Base-by-base conservation (phyloP, 1,139 yeast species). In the Magnusiomyces sp. region DNA sequence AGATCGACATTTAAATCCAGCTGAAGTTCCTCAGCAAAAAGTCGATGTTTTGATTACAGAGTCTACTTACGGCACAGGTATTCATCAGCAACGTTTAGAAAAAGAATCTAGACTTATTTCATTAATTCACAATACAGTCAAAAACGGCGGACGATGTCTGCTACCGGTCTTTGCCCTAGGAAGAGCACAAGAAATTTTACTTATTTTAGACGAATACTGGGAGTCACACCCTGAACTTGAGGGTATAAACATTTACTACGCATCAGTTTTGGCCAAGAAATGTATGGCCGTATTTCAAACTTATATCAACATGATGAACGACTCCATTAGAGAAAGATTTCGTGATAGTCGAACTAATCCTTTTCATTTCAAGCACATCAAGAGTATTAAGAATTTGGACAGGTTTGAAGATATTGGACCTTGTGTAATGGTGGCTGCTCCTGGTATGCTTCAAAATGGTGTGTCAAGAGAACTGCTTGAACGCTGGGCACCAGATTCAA, bases 211-310 rank as follows among this genome's bases (percentile, higher is more conserved):
- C 62, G 98, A 92, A 62, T 92, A 90, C 66, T 92, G 99, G 99
- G 76, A 81, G 23, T 72, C 77, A 48, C 84, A 92, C 62, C 81
- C 83, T 37, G 96, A 92, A 53, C 72, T 92, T 48, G 95, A 92
- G 50, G 77, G 79, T 51, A 79, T 88, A 29, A 89, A 83, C 58
- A 82, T 92, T 46, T 92, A 81, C 65, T 92, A 87, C 66, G 97
- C 97, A 1, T 90, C 97, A 1, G 82, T 87, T 47, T 75, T 94
- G 60, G 98, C 98, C 1, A 81, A 89, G 59, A 92, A 89, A 64
- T 94, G 98, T 75, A 83, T 92, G 86, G 95, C 96, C 0, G 98
- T 92, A 2, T 92, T 89, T 63, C 97, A 92, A 65, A 89, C 98
- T 1, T 92, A 92, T 64, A 86, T 95, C 49, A 88, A 87, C 66